Base-by-base conservation (phyloP, 768 basidiomycete species). In the Russula vinacea region DNA sequence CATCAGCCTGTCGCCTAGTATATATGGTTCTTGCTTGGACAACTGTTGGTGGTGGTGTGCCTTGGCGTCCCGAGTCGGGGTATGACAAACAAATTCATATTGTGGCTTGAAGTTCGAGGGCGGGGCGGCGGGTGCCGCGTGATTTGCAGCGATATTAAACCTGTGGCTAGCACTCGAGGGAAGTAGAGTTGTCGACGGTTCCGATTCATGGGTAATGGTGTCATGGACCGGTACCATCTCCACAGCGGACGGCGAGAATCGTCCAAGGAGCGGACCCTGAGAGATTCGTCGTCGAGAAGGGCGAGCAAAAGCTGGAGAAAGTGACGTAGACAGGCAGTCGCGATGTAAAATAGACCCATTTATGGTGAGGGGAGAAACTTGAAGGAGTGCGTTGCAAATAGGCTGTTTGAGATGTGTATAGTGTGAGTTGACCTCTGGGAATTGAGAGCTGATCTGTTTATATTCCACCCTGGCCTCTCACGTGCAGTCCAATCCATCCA, bases 281-380 rank as follows among this genome's bases (percentile, higher is more conserved):
- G 64, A 65, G 54, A 17, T 8, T 61, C 60, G 55, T 65, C 64
- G 24, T 65, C 64, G 49, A 65, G 64, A 17, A 66, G 57, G 58
- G 65, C 35, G 5, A 66, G 62, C 45, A 66, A 51, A 50, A 64
- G 65, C 5, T 64, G 65, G 10, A 66, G 65, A 58, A 67, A 65
- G 9, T 65, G 60, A 35, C 62, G 66, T 8, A 67, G 49, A 47
- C 63, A 65, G 22, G 63, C 60, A 13, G 58, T 42, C 2, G 63
- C 66, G 13, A 67, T 53, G 33, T 60, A 58, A 37, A 67, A 56
- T 11, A 67, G 63, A 13, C 63, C 63, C 66, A 67, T 67, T 32
- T 58, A 17, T 47, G 26, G 40, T 24, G 29, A 24, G 5, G n/a
- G 40, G 37, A 50, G 24, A 57, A 59, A 49, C n/a, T 47, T 47